phyloP scores from a whole-genome alignment of 441 rosid genomes.

The Mallotus japonicus region DNA sequence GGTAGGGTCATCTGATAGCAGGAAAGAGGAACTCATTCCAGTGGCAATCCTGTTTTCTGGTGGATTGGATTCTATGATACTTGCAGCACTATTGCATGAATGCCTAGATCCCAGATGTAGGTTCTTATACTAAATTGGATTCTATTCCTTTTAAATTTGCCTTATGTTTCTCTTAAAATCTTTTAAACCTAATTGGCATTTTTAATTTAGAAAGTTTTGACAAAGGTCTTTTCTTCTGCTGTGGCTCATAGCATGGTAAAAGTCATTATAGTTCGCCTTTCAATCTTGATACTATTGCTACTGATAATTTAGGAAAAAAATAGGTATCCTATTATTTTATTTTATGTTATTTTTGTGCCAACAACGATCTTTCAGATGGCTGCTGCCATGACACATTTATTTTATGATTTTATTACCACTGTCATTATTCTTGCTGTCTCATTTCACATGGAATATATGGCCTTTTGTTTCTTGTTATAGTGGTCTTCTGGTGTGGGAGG shows the following conservation, averaged over 20 bases:
- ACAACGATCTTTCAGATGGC: background rate
- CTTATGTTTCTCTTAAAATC: background rate
- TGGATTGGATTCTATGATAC: slow-evolving; percentile 93
- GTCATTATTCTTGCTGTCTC: background rate
- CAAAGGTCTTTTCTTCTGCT: background rate
- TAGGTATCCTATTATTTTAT: background rate
- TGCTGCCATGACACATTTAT: background rate
- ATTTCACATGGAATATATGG: background rate
- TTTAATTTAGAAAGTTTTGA: background rate
- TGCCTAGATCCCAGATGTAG: slow-evolving; percentile 71
- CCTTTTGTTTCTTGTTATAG: background rate
- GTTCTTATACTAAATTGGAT: slow-evolving; percentile 10
- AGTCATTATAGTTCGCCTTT: background rate
- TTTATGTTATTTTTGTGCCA: background rate
- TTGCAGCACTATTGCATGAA: slow-evolving; percentile 76
- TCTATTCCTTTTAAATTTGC: background rate
- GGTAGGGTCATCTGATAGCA: slow-evolving; percentile 34
- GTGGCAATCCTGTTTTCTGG: slow-evolving; percentile 94
- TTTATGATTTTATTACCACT: background rate
- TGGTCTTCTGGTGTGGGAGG: background rate
- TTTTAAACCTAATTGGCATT: too few species aligned
- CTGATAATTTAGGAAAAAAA: too few species aligned
- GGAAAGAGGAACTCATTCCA: slow-evolving; percentile 46
- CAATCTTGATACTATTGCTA: too few species aligned
- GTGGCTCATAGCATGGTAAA: slow-evolving; percentile 1